Base-by-base conservation (phyloP, 140 eudicot species). In the Cichorium intybus region DNA sequence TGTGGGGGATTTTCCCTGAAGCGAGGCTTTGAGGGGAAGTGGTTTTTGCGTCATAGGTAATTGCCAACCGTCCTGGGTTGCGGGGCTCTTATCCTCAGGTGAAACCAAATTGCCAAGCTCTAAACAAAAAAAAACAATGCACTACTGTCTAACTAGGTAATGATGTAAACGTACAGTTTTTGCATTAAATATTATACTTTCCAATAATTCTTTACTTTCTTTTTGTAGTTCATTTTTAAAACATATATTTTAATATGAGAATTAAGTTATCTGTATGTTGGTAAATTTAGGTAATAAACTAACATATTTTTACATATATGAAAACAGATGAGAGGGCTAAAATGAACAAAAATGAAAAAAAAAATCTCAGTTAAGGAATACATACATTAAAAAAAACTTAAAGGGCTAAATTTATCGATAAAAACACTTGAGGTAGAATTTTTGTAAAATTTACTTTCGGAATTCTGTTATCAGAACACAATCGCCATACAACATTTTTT, bases 401-500 rank as follows among this genome's bases (percentile, higher is more conserved):
- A 56, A n/a, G 23, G 50, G 60, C 34, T 17, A 67, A 67, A 20
- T 3, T 23, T 22, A 12, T 28, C 43, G 5, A 34, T 4, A 59
- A 50, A 18, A 9, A 17, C 18, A 22, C 26, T 43, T 1, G 21
- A 59, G 3, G 64, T 28, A 27, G 4, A 7, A 14, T 10, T 15
- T 57, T 24, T 15, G 65, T 51, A 60, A 51, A 22, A 8, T 22
- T 15, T 17, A 29, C 54, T 14, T 28, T 34, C 29, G 51, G 68
- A 59, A 59, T 50, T 68, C 27, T 21, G 50, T 75, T 68, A 60
- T 39, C 27, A 3, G 11, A 75, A 35, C 70, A 21, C 29, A 17
- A 66, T 67, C 58, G 29, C 64, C 80, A 60, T 51, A 39, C 75
- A 29, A 28, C 75, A 28, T 17, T 35, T 14, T 49, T 21, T 21